Evolutionary conservation across 495 filamentous ascomycete species (phyloP).

Genomic region (Geopyxis carbonaria): DNA sequence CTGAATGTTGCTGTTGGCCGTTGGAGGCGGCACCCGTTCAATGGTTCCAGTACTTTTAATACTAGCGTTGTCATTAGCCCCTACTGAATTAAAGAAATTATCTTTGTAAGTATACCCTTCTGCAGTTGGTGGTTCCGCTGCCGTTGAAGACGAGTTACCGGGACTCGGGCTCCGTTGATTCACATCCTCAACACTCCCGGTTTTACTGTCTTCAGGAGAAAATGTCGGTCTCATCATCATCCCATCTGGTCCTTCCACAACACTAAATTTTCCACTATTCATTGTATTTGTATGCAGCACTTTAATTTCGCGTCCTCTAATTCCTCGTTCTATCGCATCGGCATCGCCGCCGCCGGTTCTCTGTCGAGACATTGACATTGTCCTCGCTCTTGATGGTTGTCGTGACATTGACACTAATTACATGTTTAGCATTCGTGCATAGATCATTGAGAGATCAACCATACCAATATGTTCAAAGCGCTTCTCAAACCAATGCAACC

Average conservation of each 20-base stretch:
- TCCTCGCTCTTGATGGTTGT: conserved; percentile 22
- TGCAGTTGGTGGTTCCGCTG: too few relatives aligned
- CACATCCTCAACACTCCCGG: too few relatives aligned
- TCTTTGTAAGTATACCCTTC: too few relatives aligned
- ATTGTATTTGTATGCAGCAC: conserved; percentile 33
- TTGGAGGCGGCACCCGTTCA: conserved; percentile 1
- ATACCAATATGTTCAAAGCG: conserved; percentile 64
- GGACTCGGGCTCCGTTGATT: too few relatives aligned
- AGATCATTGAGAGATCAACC: not conserved
- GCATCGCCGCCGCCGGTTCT: not conserved
- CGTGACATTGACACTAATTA: not conserved
- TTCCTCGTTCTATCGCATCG: conserved; percentile 31
- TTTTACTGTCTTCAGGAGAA: too few relatives aligned
- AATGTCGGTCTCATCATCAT: not conserved
- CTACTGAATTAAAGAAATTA: too few relatives aligned
- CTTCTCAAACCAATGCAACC: conserved; percentile 95
- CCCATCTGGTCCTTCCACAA: conserved; percentile 2
- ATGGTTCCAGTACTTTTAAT: too few relatives aligned
- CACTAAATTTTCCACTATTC: not conserved
- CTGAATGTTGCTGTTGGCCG: conserved; percentile 9
- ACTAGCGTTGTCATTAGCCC: too few relatives aligned
- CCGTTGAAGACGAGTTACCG: too few relatives aligned
- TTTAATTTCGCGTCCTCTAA: conserved; percentile 40
- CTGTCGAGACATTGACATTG: conserved; percentile 20
- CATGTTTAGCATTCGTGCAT: not conserved